Percentiles rank a stretch among this genome's conserved stretches.
phyloP scores from a whole-genome alignment of 306 rosid genomes.

The Cicer chorassanicum region DNA sequence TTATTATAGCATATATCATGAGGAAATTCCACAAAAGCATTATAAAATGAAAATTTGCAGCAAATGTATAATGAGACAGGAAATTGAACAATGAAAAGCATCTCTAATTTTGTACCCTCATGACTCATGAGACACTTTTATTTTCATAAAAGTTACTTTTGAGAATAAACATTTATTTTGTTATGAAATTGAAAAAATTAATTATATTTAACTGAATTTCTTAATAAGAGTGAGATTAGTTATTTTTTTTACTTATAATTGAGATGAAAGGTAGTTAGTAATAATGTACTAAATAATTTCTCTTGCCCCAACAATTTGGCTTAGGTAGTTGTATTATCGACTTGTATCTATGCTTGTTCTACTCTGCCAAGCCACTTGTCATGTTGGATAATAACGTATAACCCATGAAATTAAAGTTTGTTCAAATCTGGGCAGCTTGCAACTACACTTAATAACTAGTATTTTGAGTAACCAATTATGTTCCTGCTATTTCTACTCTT shows the following conservation, averaged over 20 bases:
- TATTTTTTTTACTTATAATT: too few relatives aligned
- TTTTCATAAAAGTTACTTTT: too few relatives aligned
- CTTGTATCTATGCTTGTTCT: background rate
- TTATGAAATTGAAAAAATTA: too few relatives aligned
- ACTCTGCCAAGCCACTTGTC: background rate
- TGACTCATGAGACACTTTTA: too few relatives aligned
- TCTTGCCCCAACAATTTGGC: too few relatives aligned
- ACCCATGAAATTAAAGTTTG: constrained; percentile 8
- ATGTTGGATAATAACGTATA: background rate
- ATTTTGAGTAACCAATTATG: background rate
- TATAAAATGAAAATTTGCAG: background rate
- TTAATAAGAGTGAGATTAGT: too few relatives aligned
- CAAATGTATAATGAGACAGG: background rate
- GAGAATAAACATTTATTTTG: too few relatives aligned
- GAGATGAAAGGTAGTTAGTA: too few relatives aligned
- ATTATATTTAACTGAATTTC: too few relatives aligned
- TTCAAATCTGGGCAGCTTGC: background rate
- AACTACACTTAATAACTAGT: background rate
- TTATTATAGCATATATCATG: background rate
- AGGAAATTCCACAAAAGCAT: background rate
- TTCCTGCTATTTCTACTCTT: too few relatives aligned
- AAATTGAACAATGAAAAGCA: background rate
- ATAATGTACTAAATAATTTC: too few relatives aligned
- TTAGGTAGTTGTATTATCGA: too few relatives aligned
- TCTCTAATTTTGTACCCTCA: background rate